Evolutionary conservation across 2,329 filamentous ascomycete genomes (phyloP).

Genomic region (Neoarthrinium moseri): DNA sequence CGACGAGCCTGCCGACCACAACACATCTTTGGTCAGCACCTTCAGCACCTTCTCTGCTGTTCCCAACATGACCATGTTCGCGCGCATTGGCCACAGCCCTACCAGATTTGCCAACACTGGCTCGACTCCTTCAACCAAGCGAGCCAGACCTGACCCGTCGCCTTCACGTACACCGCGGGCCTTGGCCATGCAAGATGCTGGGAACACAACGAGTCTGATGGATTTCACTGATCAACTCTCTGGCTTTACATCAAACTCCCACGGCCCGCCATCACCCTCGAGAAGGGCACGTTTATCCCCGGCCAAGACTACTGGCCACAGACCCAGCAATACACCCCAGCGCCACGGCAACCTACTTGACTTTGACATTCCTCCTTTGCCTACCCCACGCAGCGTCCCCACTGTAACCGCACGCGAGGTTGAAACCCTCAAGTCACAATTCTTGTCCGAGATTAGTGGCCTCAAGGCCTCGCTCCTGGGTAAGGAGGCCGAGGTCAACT

Average conservation of each 20-base stretch:
- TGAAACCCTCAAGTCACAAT: conserved; percentile 86
- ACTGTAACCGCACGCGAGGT: conserved; percentile 89
- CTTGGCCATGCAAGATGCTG: conserved; percentile 37
- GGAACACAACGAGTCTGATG: conserved; percentile 72
- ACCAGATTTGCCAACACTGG: conserved; percentile 46
- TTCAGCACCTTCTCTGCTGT: conserved; percentile 90
- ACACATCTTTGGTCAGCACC: conserved; percentile 75
- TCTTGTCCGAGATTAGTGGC: conserved; percentile 91
- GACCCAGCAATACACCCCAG: conserved; percentile 42
- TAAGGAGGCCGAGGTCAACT: conserved; percentile 87
- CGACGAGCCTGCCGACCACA: conserved; percentile 49
- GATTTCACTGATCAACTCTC: conserved; percentile 80
- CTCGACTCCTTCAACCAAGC: conserved; percentile 35
- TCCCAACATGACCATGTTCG: conserved; percentile 82
- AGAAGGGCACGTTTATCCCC: conserved; percentile 44
- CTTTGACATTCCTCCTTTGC: conserved; percentile 90
- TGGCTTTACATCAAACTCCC: conserved; percentile 20
- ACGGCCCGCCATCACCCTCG: conserved; percentile 38
- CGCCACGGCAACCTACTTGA: conserved; percentile 73
- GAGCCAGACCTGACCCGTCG: conserved; percentile 32
- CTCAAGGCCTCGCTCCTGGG: conserved; percentile 88
- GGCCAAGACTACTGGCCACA: conserved; percentile 27
- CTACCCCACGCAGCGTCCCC: conserved; percentile 88
- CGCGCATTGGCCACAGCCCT: conserved; percentile 67
- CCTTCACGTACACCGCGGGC: conserved; percentile 34